Evolutionary conservation across 306 rosid species (phyloP).

Genomic region (Cucurbita pepo): DNA sequence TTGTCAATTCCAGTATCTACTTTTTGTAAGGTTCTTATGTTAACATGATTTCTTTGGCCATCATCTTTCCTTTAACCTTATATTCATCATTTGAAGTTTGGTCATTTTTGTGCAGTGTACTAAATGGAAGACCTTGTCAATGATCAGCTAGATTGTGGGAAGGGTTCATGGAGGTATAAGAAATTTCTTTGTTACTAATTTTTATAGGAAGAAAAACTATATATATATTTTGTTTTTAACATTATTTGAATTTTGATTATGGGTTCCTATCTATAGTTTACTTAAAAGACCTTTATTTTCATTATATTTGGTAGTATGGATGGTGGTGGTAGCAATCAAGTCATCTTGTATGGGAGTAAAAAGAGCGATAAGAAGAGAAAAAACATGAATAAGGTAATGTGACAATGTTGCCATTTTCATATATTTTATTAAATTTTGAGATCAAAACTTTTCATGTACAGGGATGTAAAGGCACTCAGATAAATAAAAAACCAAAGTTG

Average conservation of each 20-base stretch:
- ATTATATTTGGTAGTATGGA: slow-evolving; percentile 23
- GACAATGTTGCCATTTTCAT: neutral
- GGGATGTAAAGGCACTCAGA: slow-evolving; percentile 20
- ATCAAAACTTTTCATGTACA: slow-evolving; percentile 9
- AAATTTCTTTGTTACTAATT: neutral
- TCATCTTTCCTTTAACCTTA: neutral
- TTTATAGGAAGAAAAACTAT: neutral
- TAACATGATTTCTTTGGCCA: neutral
- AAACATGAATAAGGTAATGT: slow-evolving; percentile 26
- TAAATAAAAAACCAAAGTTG: slow-evolving; percentile 34
- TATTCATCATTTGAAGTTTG: neutral
- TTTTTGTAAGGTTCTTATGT: neutral
- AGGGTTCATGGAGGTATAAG: slow-evolving; percentile 11
- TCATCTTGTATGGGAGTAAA: slow-evolving; percentile 23
- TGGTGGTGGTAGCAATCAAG: slow-evolving; percentile 30
- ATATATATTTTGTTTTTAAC: too few relatives aligned
- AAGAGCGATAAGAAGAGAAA: slow-evolving; percentile 26
- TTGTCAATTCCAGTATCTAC: neutral
- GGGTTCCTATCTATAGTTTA: neutral
- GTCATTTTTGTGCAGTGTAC: neutral
- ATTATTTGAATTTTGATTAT: neutral
- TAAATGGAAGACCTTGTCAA: slow-evolving; percentile 1
- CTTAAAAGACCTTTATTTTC: neutral
- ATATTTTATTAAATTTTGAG: neutral
- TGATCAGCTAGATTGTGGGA: slow-evolving; percentile 4